Percentiles rank a stretch among this genome's conserved stretches.
Evolutionary conservation across 2,329 filamentous ascomycete species (phyloP).

Genomic region (Ophiostoma sp.): DNA sequence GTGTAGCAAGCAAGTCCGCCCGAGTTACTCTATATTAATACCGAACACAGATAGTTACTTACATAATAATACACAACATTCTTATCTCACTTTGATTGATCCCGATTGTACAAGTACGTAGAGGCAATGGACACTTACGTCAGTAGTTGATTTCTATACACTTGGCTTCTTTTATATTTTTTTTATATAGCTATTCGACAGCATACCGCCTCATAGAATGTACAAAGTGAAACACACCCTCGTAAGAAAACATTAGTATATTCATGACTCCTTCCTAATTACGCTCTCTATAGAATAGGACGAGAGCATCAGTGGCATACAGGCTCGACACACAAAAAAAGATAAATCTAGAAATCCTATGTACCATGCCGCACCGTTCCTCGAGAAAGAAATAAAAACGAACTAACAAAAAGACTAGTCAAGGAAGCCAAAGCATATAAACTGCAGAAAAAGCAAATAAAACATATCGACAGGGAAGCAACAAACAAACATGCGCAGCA

Average conservation of each 20-base stretch:
- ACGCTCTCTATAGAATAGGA: conserved; percentile 13
- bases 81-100: neutral
- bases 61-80: neutral
- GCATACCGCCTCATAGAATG: neutral
- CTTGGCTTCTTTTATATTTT: too few species aligned
- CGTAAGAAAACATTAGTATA: neutral
- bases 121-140: too few species aligned
- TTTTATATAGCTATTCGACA: neutral
- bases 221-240: too few species aligned
- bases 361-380: neutral
- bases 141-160: too few species aligned
- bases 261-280: conserved; percentile 13
- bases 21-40: conserved; percentile 6
- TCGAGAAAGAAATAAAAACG: neutral
- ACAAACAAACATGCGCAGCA: neutral
- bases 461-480: neutral
- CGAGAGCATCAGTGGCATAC: conserved; percentile 12
- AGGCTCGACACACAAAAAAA: conserved; percentile 19
- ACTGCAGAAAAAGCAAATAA: neutral
- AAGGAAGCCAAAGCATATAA: conserved; percentile 11
- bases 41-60: neutral
- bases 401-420: neutral
- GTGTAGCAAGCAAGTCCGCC: conserved; percentile 5
- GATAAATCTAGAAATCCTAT: conserved; percentile 24
- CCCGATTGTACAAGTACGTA: neutral